Evolutionary conservation across 1,284 basidiomycete species (phyloP).

Genomic region (Moniliella sp.): DNA sequence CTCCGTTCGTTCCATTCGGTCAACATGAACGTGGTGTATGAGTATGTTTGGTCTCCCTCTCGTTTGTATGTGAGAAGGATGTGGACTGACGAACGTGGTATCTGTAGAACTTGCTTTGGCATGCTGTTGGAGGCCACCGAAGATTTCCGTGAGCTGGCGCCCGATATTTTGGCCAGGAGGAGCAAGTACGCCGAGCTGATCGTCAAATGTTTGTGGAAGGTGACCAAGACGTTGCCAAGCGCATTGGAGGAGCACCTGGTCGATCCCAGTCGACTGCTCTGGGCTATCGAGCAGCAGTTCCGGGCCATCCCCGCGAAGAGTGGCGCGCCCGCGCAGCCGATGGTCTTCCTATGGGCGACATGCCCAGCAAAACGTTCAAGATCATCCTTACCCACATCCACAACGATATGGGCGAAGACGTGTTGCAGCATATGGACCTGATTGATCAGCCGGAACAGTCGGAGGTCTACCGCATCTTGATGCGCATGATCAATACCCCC

Average conservation of each 20-base stretch:
- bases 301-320: conserved; percentile 82
- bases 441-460: conserved; percentile 21
- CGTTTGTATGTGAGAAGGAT: neutral
- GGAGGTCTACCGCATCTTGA: conserved; percentile 24
- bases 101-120: conserved; percentile 49
- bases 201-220: conserved; percentile 94
- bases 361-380: conserved; percentile 90
- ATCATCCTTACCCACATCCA: conserved; percentile 35
- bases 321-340: conserved; percentile 77
- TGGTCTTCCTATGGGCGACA: conserved; percentile 76
- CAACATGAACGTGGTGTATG: conserved; percentile 70
- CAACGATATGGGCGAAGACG: conserved; percentile 16
- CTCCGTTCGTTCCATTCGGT: conserved; percentile 76
- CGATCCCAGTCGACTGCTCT: conserved; percentile 67
- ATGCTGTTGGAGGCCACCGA: conserved; percentile 65
- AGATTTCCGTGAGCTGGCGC: conserved; percentile 48
- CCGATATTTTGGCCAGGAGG: conserved; percentile 23
- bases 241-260: conserved; percentile 60
- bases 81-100: neutral
- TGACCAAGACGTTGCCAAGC: conserved; percentile 76
- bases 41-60: conserved; percentile 40
- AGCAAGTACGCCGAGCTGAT: conserved; percentile 84
- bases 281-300: conserved; percentile 81
- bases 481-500: conserved; percentile 18
- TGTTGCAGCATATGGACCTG: conserved; percentile 18